These are phyloP conservation scores for Auriscalpium vulgare DNA, from an alignment of 768 basidiomycete genomes.

Conservation along the genomic window DNA sequence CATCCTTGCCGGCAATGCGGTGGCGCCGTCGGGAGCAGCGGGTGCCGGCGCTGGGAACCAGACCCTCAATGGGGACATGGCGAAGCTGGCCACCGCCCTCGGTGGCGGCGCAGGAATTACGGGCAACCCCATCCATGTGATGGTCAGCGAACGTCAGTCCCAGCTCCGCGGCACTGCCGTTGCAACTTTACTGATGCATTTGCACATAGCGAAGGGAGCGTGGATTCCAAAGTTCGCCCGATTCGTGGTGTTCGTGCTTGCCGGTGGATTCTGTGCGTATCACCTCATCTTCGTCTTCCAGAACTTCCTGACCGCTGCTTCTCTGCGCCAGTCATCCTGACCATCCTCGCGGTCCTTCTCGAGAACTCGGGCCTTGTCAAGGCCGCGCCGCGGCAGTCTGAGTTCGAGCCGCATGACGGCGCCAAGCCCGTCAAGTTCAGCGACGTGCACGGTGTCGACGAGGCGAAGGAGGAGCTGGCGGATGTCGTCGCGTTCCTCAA, in stretches of 20 bases:
- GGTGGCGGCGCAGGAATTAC: conserved; percentile 35
- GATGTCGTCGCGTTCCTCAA: conserved; percentile 94
- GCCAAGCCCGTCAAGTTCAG: conserved; percentile 76
- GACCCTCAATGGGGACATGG: conserved; percentile 24
- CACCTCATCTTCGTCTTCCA: neutral
- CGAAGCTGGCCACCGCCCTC: conserved; percentile 36
- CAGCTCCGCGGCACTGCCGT: neutral
- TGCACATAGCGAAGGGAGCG: conserved; percentile 52
- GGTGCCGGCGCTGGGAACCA: conserved; percentile 1
- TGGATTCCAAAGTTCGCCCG: conserved; percentile 56
- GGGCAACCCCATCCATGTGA: conserved; percentile 66
- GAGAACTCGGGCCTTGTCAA: conserved; percentile 94
- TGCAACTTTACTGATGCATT: neutral
- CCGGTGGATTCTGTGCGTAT: conserved; percentile 60
- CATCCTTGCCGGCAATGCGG: conserved; percentile 21
- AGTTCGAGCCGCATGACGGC: conserved; percentile 77
- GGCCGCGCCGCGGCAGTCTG: conserved; percentile 68
- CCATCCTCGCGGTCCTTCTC: conserved; percentile 80
- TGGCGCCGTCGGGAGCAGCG: neutral
- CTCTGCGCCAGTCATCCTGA: conserved; percentile 55
- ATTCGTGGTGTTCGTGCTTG: conserved; percentile 47
- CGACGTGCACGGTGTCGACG: conserved; percentile 96
- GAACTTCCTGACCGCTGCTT: neutral
- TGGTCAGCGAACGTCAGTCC: conserved; percentile 71
- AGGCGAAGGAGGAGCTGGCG: conserved; percentile 91